phyloP scores from a whole-genome alignment of 2,329 filamentous ascomycete species.

The Calycina herbarum region DNA sequence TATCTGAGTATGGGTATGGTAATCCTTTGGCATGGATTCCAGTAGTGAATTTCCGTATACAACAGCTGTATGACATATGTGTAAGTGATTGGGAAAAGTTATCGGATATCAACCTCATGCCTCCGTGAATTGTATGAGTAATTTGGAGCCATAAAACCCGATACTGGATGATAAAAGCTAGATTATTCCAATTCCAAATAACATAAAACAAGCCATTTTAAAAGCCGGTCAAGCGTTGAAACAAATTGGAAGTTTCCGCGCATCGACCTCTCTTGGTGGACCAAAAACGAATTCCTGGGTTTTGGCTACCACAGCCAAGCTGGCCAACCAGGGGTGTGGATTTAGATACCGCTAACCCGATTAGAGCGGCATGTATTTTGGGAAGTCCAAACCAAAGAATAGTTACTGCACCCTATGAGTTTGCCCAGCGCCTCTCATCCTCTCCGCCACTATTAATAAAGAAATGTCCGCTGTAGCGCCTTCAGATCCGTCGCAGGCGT shows the following conservation, averaged over 20 bases:
- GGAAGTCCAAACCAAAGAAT: constrained; percentile 3
- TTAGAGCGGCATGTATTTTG: neutral
- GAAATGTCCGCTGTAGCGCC: constrained; percentile 38
- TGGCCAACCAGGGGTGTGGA: neutral
- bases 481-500: constrained; percentile 33
- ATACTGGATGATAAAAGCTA: neutral
- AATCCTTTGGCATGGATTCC: neutral
- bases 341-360: neutral
- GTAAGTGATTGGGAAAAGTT: too few relatives aligned
- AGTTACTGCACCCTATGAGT: constrained; percentile 2
- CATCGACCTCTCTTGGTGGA: neutral
- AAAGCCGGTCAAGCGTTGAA: neutral
- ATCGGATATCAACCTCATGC: too few relatives aligned
- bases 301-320: too few relatives aligned
- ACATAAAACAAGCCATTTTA: neutral
- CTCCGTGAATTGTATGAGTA: too few relatives aligned
- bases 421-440: constrained; percentile 8
- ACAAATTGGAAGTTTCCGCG: neutral
- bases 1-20: neutral
- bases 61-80: too few relatives aligned
- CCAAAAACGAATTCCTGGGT: neutral
- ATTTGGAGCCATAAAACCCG: too few relatives aligned
- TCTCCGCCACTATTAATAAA: constrained; percentile 1
- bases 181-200: neutral
- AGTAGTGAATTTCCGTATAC: neutral